Evolutionary conservation across 306 rosid genomes (phyloP).

Genomic region (Notholithocarpus densiflorus): DNA sequence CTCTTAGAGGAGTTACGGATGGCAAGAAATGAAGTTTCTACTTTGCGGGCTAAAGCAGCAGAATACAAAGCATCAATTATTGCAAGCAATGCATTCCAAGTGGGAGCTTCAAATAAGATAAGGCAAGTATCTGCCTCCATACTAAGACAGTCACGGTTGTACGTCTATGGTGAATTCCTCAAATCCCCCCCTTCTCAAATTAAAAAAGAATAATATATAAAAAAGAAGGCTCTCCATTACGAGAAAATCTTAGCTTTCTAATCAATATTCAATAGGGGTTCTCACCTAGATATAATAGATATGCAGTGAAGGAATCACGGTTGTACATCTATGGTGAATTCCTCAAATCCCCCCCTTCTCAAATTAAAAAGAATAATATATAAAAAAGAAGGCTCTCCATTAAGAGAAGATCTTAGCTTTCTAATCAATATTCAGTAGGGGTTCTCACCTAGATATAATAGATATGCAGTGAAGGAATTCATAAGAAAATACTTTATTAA

Average conservation of each 20-base stretch:
- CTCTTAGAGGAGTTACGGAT: no score
- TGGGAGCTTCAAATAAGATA: slow-evolving; percentile 65
- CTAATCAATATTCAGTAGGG: background rate
- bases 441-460: background rate
- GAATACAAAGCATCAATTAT: slow-evolving; percentile 69
- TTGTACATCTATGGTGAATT: no score
- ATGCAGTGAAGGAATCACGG: no score
- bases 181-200: background rate
- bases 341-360: no score
- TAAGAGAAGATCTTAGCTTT: background rate
- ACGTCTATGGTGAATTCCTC: background rate
- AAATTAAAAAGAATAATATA: no score
- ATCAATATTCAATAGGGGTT: no score
- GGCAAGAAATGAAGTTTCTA: no score
- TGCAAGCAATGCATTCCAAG: slow-evolving; percentile 55
- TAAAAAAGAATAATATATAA: no score
- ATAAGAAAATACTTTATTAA: no score
- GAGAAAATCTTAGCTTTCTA: no score
- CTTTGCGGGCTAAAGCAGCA: slow-evolving; percentile 80
- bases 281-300: no score
- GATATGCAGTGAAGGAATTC: background rate
- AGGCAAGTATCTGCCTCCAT: slow-evolving; percentile 46
- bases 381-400: background rate
- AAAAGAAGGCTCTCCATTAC: no score
- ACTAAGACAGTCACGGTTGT: background rate